These are phyloP conservation scores for Trichosporon asahii DNA, from an alignment of 1,284 basidiomycete species.

Conservation along the genomic window DNA sequence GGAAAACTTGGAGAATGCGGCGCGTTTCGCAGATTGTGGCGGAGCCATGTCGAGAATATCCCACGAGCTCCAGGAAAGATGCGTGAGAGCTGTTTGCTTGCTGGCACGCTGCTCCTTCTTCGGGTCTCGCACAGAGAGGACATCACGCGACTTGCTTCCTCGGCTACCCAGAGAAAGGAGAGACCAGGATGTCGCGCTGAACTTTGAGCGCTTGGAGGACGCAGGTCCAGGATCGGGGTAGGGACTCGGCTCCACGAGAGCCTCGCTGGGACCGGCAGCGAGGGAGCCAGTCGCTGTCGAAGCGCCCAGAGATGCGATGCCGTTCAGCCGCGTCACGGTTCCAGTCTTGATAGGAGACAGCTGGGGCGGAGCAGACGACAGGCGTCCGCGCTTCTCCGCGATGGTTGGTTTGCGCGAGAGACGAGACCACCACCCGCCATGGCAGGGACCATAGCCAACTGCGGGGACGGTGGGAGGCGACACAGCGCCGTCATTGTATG, in stretches of 20 bases:
- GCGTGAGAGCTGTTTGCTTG: not conserved
- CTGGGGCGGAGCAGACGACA: not conserved
- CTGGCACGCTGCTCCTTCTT: not conserved
- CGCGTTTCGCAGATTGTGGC: not conserved
- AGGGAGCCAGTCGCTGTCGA: not conserved
- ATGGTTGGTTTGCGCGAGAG: not conserved
- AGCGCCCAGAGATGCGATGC: not conserved
- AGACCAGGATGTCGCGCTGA: not conserved
- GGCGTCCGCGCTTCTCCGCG: not conserved
- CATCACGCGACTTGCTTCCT: not conserved
- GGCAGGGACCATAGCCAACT: not conserved
- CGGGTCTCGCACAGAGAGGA: not conserved
- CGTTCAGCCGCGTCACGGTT: not conserved
- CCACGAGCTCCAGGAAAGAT: not conserved
- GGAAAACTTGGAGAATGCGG: not conserved
- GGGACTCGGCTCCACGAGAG: not conserved
- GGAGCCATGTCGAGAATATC: constrained; percentile 1
- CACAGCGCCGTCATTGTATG: not conserved
- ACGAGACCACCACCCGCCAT: not conserved
- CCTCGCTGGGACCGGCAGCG: not conserved
- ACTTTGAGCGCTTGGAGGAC: not conserved
- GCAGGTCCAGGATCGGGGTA: not conserved
- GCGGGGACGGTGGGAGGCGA: not conserved
- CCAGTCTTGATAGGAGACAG: not conserved
- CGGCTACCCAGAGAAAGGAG: not conserved